phyloP scores from a whole-genome alignment of 208 protist genomes.

The Crithidia bombi region DNA sequence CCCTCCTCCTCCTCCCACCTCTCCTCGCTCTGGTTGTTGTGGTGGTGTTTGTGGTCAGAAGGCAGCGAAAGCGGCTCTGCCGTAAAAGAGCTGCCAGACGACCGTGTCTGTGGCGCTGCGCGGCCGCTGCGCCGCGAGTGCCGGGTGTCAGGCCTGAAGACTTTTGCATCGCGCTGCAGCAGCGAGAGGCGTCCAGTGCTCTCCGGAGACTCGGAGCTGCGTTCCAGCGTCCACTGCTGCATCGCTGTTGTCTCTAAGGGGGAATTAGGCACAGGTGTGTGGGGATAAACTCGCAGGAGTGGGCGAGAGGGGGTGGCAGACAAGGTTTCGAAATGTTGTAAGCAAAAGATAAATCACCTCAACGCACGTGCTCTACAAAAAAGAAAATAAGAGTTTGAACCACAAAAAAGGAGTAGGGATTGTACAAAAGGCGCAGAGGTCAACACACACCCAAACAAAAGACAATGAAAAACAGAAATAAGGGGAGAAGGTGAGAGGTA shows the following conservation, averaged over 20 bases:
- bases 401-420: constrained; percentile 9
- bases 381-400: constrained; percentile 9
- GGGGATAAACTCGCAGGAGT: too few relatives aligned
- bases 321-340: too few relatives aligned
- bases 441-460: constrained; percentile 13
- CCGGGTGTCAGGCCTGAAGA: constrained; percentile 12
- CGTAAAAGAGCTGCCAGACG: background rate
- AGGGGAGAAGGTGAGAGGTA: background rate
- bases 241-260: constrained; percentile 14
- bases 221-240: constrained; percentile 36
- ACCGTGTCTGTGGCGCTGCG: background rate
- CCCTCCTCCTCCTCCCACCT: constrained; percentile 36
- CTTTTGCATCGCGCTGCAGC: constrained; percentile 16
- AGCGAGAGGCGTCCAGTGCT: constrained; percentile 28
- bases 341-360: too few relatives aligned
- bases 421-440: too few relatives aligned
- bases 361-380: too few relatives aligned
- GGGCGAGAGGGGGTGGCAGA: too few relatives aligned
- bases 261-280: too few relatives aligned
- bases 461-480: constrained; percentile 10
- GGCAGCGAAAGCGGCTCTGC: background rate
- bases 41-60: background rate
- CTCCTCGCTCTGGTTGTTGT: background rate
- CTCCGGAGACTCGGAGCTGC: constrained; percentile 37
- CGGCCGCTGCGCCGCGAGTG: constrained; percentile 9